Evolutionary conservation across 2,329 filamentous ascomycete genomes (phyloP).

Genomic region (Raffaelea ambrosiae): DNA sequence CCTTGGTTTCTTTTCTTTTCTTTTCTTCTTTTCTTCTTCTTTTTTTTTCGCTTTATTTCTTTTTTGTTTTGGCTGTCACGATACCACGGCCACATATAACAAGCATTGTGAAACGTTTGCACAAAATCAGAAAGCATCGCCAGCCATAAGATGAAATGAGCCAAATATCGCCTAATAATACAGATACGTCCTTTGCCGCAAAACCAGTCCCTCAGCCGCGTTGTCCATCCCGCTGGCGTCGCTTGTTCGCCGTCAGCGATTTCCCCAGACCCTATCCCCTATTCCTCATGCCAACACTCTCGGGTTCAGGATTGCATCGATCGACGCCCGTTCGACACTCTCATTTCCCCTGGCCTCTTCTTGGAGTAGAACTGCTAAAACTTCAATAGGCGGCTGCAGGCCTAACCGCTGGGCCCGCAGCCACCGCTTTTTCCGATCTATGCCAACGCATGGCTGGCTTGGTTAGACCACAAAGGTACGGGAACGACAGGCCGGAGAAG

Average conservation of each 20-base stretch:
- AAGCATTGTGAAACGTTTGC: too few relatives aligned
- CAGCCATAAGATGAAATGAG: too few relatives aligned
- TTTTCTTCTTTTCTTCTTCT: background rate
- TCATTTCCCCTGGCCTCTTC: constrained; percentile 51
- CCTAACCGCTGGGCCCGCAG: constrained; percentile 73
- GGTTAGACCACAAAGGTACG: background rate
- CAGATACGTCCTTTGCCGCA: too few relatives aligned
- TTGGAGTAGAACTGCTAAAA: constrained; percentile 73
- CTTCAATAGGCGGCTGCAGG: constrained; percentile 81
- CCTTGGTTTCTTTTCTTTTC: background rate
- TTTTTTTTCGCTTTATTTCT: background rate
- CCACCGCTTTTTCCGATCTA: constrained; percentile 76
- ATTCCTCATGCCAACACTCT: constrained; percentile 17
- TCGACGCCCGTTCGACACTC: constrained; percentile 58
- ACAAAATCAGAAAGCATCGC: too few relatives aligned
- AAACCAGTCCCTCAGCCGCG: too few relatives aligned
- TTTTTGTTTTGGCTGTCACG: too few relatives aligned
- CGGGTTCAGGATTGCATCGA: constrained; percentile 58
- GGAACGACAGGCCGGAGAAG: too few relatives aligned
- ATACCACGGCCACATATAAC: too few relatives aligned
- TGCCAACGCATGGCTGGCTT: constrained; percentile 75
- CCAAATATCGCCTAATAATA: too few relatives aligned
- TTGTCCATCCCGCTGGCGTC: background rate
- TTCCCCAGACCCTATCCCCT: background rate
- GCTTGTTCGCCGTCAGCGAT: background rate